Evolutionary conservation across 2,329 filamentous ascomycete species (phyloP).

Genomic region (Clonostachys rosea): DNA sequence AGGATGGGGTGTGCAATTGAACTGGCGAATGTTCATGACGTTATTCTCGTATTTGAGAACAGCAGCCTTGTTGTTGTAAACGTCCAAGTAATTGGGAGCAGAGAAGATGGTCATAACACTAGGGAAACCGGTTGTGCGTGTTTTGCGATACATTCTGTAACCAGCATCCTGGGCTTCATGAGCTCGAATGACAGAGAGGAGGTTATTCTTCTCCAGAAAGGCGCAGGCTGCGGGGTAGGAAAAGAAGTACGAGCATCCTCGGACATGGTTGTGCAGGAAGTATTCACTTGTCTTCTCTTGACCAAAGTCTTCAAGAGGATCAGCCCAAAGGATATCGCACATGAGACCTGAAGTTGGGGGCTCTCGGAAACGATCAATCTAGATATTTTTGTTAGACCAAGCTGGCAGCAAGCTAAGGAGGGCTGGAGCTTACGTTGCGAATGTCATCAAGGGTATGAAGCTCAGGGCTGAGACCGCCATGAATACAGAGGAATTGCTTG

Average conservation of each 20-base stretch:
- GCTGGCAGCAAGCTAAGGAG: slow-evolving; percentile 3
- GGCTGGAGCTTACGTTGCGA: slow-evolving; percentile 60
- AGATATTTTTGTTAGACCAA: background rate
- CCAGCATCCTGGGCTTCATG: slow-evolving; percentile 98
- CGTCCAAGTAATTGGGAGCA: slow-evolving; percentile 95
- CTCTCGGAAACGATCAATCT: slow-evolving; percentile 97
- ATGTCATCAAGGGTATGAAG: slow-evolving; percentile 93
- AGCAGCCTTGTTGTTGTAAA: slow-evolving; percentile 99
- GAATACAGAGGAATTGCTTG: slow-evolving; percentile 99
- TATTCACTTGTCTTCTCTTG: slow-evolving; percentile 98
- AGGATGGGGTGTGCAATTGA: slow-evolving; percentile 98
- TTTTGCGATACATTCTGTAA: slow-evolving; percentile 99
- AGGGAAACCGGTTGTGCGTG: slow-evolving; percentile 93
- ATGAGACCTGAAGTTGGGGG: slow-evolving; percentile 96
- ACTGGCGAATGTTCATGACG: slow-evolving; percentile 99
- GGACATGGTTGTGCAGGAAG: slow-evolving; percentile 96
- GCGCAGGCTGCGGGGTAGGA: slow-evolving; percentile 95
- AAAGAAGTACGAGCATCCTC: slow-evolving; percentile 99
- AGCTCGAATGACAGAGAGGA: slow-evolving; percentile 92
- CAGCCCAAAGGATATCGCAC: slow-evolving; percentile 99
- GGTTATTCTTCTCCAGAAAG: slow-evolving; percentile 98
- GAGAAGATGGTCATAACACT: slow-evolving; percentile 99
- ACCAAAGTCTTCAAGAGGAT: slow-evolving; percentile 95
- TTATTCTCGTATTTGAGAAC: slow-evolving; percentile 99
- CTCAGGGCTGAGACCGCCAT: slow-evolving; percentile 93